These are phyloP conservation scores for Fusarium sp. DNA, from an alignment of 2,329 filamentous ascomycete genomes.

Conservation along the genomic window DNA sequence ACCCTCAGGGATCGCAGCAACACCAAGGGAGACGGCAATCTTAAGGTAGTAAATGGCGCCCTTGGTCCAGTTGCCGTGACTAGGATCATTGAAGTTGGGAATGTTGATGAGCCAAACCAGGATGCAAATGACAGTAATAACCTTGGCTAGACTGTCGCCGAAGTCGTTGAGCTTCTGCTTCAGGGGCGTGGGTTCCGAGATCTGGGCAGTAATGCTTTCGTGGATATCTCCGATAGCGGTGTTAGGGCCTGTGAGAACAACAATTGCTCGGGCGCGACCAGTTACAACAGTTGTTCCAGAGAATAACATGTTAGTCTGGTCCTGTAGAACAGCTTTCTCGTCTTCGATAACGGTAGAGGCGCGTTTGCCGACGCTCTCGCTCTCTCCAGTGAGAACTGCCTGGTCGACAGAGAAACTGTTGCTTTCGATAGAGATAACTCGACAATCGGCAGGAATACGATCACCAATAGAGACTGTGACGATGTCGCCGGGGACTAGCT, in stretches of 20 bases:
- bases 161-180: conserved; percentile 99
- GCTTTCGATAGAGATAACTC: conserved; percentile 89
- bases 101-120: conserved; percentile 99
- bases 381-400: conserved; percentile 96
- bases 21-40: conserved; percentile 97
- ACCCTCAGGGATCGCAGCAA: conserved; percentile 97
- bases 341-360: conserved; percentile 74
- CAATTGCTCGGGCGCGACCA: conserved; percentile 89
- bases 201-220: conserved; percentile 97
- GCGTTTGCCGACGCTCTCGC: conserved; percentile 94
- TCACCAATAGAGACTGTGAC: conserved; percentile 90
- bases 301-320: conserved; percentile 97
- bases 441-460: conserved; percentile 93
- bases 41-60: conserved; percentile 99
- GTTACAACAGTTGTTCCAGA: conserved; percentile 98
- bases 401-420: conserved; percentile 98
- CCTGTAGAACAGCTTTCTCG: conserved; percentile 90
- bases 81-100: conserved; percentile 93
- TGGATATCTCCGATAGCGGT: conserved; percentile 99
- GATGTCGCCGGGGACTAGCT: conserved; percentile 94
- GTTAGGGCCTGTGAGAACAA: conserved; percentile 86
- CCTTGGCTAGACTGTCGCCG: conserved; percentile 94
- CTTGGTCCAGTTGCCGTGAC: conserved; percentile 93
- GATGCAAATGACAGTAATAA: conserved; percentile 96
- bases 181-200: conserved; percentile 94